phyloP scores from a whole-genome alignment of 1,284 basidiomycete species.

The Clitocybe nebularis region DNA sequence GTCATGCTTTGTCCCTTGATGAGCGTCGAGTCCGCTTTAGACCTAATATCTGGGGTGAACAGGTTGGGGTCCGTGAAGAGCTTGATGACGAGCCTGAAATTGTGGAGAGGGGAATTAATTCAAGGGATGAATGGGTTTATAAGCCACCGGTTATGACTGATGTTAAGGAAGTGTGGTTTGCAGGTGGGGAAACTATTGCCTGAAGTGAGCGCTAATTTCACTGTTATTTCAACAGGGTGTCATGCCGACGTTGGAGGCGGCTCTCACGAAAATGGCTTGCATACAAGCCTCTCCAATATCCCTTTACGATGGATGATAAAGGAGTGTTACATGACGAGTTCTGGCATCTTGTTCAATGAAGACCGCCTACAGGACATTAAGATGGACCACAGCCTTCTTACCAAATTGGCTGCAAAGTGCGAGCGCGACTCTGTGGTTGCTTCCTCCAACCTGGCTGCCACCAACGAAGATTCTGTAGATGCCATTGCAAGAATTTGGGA shows the following conservation, averaged over 20 bases:
- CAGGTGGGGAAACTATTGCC: slow-evolving; percentile 1
- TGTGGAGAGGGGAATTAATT: background rate
- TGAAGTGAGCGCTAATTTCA: background rate
- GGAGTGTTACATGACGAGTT: background rate
- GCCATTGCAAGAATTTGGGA: too few relatives aligned
- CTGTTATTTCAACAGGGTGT: background rate
- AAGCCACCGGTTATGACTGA: background rate
- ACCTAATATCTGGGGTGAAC: slow-evolving; percentile 21
- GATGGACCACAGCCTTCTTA: too few relatives aligned
- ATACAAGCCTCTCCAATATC: background rate
- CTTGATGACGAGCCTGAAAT: slow-evolving; percentile 19
- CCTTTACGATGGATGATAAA: background rate
- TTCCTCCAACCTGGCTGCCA: too few relatives aligned
- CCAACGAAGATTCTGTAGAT: too few relatives aligned
- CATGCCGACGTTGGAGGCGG: background rate
- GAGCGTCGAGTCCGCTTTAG: slow-evolving; percentile 23
- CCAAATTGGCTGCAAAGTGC: too few relatives aligned
- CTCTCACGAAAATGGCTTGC: background rate
- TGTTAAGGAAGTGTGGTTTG: slow-evolving; percentile 9
- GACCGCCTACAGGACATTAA: background rate
- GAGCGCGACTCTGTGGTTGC: too few relatives aligned
- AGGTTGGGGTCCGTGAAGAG: slow-evolving; percentile 18
- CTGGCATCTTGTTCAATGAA: background rate
- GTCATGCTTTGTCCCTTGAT: slow-evolving; percentile 23
- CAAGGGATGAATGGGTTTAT: background rate